Conservation (phyloP, 306 rosid genomes). For the Casuarina cunninghamiana region DNA sequence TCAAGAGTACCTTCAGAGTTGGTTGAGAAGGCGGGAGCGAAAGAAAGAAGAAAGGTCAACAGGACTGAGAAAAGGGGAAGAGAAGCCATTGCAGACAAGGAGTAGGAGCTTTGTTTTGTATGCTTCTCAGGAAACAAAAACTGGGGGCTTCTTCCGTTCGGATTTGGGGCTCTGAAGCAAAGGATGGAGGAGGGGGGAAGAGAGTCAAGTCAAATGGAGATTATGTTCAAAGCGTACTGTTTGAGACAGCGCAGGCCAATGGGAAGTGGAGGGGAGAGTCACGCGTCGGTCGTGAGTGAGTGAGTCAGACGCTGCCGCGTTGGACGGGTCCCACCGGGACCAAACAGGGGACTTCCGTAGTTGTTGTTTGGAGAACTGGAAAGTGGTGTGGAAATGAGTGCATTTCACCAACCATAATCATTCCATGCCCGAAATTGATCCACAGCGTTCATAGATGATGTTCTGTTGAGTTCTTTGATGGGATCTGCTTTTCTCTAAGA, state of each 20-base stretch:
- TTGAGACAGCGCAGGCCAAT: background rate
- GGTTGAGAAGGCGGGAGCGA: slow-evolving; percentile 42
- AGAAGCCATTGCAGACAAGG: slow-evolving; percentile 33
- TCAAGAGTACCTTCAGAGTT: slow-evolving; percentile 46
- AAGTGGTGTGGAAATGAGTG: background rate
- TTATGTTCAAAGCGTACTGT: background rate
- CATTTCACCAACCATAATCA: too few species aligned
- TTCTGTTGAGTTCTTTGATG: too few species aligned
- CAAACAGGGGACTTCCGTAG: too few species aligned
- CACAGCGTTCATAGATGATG: too few species aligned
- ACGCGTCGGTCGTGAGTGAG: slow-evolving; percentile 30
- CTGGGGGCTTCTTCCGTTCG: background rate
- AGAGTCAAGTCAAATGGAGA: slow-evolving; percentile 35
- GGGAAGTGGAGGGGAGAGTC: slow-evolving; percentile 21
- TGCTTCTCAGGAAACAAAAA: slow-evolving; percentile 2
- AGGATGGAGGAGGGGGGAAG: background rate
- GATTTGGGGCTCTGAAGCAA: background rate
- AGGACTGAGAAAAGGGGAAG: slow-evolving; percentile 19
- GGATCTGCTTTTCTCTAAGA: too few species aligned
- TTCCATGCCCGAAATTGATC: too few species aligned
- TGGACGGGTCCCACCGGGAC: background rate
- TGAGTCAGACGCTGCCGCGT: slow-evolving; percentile 22
- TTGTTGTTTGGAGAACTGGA: background rate
- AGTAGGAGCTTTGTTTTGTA: background rate
- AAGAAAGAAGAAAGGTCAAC: slow-evolving; percentile 28